phyloP scores from a whole-genome alignment of 371 early-diverging fungal genomes.

The Dinochytrium kinnereticum region DNA sequence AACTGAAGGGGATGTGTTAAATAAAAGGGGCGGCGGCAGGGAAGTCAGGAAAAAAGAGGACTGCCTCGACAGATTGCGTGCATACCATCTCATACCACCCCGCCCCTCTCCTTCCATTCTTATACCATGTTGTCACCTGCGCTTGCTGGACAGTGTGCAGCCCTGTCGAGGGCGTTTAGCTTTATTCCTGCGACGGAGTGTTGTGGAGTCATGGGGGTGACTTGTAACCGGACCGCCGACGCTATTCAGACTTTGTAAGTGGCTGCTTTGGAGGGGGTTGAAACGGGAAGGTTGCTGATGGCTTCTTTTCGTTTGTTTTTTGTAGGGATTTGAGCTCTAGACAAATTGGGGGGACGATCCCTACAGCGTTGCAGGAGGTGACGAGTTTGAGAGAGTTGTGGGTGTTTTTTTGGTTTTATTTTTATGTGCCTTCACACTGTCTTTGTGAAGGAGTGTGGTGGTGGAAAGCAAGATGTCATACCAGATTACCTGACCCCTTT shows the following conservation, averaged over 20 bases:
- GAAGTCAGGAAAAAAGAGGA: too few relatives aligned
- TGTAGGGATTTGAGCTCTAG: neutral
- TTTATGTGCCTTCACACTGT: too few relatives aligned
- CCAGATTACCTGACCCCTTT: too few relatives aligned
- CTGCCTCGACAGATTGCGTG: too few relatives aligned
- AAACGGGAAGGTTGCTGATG: too few relatives aligned
- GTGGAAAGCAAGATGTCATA: too few relatives aligned
- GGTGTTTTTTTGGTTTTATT: neutral
- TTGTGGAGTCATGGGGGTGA: neutral
- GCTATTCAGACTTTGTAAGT: neutral
- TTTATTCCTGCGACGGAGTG: neutral
- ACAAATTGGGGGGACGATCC: neutral
- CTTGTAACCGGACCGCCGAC: neutral
- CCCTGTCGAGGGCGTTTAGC: neutral
- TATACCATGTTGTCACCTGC: neutral
- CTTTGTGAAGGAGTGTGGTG: too few relatives aligned
- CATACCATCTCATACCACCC: neutral
- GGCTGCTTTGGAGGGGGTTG: neutral
- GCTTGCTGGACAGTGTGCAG: neutral
- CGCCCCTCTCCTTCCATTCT: neutral
- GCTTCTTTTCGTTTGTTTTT: neutral
- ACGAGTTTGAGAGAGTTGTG: neutral
- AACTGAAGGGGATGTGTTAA: too few relatives aligned
- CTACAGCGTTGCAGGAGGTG: neutral
- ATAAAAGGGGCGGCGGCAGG: too few relatives aligned